phyloP scores from a whole-genome alignment of 192 early-diverging fungal species.

The Rhizophagus prolifer region DNA sequence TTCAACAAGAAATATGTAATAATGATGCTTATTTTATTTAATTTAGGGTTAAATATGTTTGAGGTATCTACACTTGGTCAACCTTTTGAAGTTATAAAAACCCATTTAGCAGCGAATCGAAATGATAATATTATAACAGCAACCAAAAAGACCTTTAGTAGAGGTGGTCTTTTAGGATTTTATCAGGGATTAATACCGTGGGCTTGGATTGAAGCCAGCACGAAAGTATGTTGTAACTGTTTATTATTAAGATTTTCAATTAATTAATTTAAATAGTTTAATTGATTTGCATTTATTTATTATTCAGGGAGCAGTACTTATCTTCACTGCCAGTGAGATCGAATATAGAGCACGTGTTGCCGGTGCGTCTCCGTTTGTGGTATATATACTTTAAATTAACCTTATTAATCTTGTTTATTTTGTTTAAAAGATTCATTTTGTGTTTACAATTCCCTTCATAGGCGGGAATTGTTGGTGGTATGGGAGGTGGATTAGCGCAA shows the following conservation, averaged over 20 bases:
- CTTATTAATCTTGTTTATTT: conserved; percentile 4
- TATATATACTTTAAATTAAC: not conserved
- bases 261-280: not conserved
- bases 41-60: conserved; percentile 69
- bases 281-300: not conserved
- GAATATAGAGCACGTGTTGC: conserved; percentile 52
- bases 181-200: conserved; percentile 85
- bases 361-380: conserved; percentile 57
- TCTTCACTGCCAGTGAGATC: conserved; percentile 63
- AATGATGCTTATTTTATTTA: not conserved
- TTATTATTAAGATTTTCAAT: not conserved
- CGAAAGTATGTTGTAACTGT: conserved; percentile 38
- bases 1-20: not conserved
- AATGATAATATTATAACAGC: conserved; percentile 75
- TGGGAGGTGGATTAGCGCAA: conserved; percentile 93
- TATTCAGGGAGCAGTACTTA: conserved; percentile 51
- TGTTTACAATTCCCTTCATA: conserved; percentile 36
- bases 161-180: conserved; percentile 89
- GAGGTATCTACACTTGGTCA: conserved; percentile 91
- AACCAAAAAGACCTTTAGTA: conserved; percentile 72
- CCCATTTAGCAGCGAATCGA: conserved; percentile 92
- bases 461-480: conserved; percentile 91
- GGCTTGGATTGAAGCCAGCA: conserved; percentile 64
- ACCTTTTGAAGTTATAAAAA: conserved; percentile 96
- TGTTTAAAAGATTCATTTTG: not conserved